phyloP scores from a whole-genome alignment of 2,329 filamentous ascomycete genomes.

The Alternaria arborescens region DNA sequence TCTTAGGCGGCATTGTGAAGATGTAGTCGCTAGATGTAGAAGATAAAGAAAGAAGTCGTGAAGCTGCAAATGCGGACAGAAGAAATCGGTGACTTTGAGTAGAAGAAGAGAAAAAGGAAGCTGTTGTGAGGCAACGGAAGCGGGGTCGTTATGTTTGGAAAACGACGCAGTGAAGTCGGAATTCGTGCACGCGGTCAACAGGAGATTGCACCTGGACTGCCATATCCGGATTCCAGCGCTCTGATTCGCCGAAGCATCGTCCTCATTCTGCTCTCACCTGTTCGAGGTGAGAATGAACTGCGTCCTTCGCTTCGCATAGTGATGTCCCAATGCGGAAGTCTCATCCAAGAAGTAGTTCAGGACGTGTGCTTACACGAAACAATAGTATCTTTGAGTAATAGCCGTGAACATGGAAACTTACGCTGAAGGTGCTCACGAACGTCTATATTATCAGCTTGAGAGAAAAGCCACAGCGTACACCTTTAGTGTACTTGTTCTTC shows the following conservation, averaged over 20 bases:
- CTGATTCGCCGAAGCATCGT: background rate
- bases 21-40: background rate
- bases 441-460: background rate
- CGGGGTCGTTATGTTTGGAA: constrained; percentile 8
- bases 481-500: background rate
- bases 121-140: background rate
- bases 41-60: too few relatives aligned
- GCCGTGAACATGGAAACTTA: background rate
- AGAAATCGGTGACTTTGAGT: background rate
- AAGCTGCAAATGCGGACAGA: background rate
- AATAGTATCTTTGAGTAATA: too few relatives aligned
- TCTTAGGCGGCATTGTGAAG: constrained; percentile 39
- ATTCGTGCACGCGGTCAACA: background rate
- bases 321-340: background rate
- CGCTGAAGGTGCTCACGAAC: background rate
- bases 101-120: background rate
- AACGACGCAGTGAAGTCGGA: constrained; percentile 17
- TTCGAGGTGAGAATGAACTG: background rate
- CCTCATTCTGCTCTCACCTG: background rate
- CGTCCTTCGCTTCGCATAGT: background rate
- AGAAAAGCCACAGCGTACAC: background rate
- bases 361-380: background rate
- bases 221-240: background rate
- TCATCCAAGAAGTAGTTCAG: background rate
- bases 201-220: constrained; percentile 7